Base-by-base conservation (phyloP, 345 rosid genomes). In the Rhizophora mangle region DNA sequence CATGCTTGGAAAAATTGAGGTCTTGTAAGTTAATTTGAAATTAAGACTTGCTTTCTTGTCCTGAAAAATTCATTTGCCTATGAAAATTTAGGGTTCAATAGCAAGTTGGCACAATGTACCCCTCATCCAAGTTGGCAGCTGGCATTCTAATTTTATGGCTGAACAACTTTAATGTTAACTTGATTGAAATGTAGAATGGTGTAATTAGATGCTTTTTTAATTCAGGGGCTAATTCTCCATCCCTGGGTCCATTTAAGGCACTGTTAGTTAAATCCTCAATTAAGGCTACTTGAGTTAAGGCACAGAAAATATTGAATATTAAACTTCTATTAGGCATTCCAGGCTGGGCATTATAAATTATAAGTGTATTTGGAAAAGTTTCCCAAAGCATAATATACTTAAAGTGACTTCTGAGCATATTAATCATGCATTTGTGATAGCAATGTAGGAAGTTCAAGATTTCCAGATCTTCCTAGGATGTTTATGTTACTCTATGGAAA, bases 381-480 rank as follows among this genome's bases (percentile, higher is more conserved):
- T 56, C 16, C 16, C 29, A 27, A 24, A 21, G 6, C 29, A 6
- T 56, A 56, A 56, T 21, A 24, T 24, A 56, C 18, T 24, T 22
- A 16, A 56, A 56, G 30, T 56, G 6, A 56, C 9, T 22, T 56
- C 1, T 56, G 29, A 56, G 6, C 60, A 15, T 13, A 13, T 13
- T 13, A 3, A 13, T 13, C 13, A 43, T 43, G 49, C 49, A 13
- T 43, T 43, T 13, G 18, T 13, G 49, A 43, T 11, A 0, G 15
- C 49, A 43, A 43, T 18, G 13, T 11, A 5, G 2, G 19, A 62
- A 39, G 10, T n/a, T 39, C 4, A 22, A 43, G 16, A 47, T 61
- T 70, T 47, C 29, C n/a, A 15, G 53, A 53, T 60, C 69, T 29
- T 37, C 68, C 37, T 21, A 65, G 71, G 60, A 57, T 21, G 19